Evolutionary conservation across 2,329 filamentous ascomycete genomes (phyloP).

Genomic region (Lasiodiplodia gonubiensis): DNA sequence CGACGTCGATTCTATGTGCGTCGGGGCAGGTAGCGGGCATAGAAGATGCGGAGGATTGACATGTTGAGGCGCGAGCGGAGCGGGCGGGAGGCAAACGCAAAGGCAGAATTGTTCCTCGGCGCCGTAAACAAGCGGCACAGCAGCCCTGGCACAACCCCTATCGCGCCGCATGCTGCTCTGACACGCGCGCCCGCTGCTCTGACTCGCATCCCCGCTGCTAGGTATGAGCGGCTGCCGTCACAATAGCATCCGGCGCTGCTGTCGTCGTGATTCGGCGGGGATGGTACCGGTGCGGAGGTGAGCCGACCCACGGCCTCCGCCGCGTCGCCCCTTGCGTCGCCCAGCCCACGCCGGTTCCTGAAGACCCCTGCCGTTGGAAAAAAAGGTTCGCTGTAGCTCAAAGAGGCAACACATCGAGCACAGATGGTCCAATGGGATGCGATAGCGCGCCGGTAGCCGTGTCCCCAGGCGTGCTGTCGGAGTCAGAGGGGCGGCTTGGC

Average conservation of each 20-base stretch:
- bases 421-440: not conserved
- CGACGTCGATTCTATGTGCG: not conserved
- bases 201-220: not conserved
- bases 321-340: not conserved
- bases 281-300: not conserved
- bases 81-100: not conserved
- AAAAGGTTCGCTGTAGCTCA: not conserved
- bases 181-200: not conserved
- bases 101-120: not conserved
- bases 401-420: not conserved
- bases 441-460: not conserved
- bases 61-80: not conserved
- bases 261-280: too few species aligned
- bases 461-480: not conserved
- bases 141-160: not conserved
- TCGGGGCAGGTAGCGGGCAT: not conserved
- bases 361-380: too few species aligned
- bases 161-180: not conserved
- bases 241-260: not conserved
- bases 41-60: not conserved
- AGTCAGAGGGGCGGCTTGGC: slow-evolving; percentile 26
- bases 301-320: not conserved
- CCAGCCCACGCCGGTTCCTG: not conserved
- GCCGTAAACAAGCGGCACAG: not conserved
- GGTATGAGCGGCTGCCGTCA: too few species aligned